These are phyloP conservation scores for Mycena amicta DNA, from an alignment of 768 basidiomycete genomes.

Conservation along the genomic window DNA sequence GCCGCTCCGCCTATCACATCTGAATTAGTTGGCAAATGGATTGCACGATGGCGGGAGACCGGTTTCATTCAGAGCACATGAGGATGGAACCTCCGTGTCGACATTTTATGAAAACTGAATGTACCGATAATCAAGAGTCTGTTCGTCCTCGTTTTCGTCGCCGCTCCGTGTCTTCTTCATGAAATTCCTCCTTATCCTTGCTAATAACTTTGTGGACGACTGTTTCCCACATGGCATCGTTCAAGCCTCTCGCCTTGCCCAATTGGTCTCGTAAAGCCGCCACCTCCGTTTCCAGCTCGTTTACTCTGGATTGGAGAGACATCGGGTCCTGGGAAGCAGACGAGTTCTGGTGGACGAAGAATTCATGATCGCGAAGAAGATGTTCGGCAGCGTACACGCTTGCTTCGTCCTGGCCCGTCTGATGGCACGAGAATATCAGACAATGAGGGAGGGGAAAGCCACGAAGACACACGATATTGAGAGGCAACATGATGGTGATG, in stretches of 20 bases:
- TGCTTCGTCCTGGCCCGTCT: slow-evolving; percentile 35
- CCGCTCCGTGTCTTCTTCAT: slow-evolving; percentile 29
- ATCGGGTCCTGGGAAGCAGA: slow-evolving; percentile 35
- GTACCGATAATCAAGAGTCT: no score
- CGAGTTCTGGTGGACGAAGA: slow-evolving; percentile 52
- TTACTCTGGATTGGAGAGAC: slow-evolving; percentile 57
- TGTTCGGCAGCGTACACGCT: slow-evolving; percentile 53
- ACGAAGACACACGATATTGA: slow-evolving; percentile 39
- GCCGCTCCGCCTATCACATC: slow-evolving; percentile 31
- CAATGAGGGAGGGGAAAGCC: background rate
- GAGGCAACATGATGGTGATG: slow-evolving; percentile 62
- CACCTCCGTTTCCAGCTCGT: slow-evolving; percentile 76
- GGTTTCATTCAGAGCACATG: no score
- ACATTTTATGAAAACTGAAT: no score
- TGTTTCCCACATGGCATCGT: slow-evolving; percentile 91
- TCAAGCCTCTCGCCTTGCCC: slow-evolving; percentile 85
- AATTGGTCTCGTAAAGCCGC: slow-evolving; percentile 66
- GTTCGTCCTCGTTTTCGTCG: slow-evolving; percentile 36
- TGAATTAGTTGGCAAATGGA: slow-evolving; percentile 44
- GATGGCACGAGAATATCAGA: background rate
- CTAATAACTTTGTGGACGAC: slow-evolving; percentile 67
- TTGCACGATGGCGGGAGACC: slow-evolving; percentile 41
- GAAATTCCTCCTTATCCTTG: slow-evolving; percentile 37
- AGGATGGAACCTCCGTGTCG: no score
- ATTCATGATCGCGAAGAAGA: slow-evolving; percentile 65